Percentiles rank a stretch among this genome's conserved stretches.
Evolutionary conservation across 2,329 filamentous ascomycete species (phyloP).

Genomic region (Paecilomyces dactylethromorphus): DNA sequence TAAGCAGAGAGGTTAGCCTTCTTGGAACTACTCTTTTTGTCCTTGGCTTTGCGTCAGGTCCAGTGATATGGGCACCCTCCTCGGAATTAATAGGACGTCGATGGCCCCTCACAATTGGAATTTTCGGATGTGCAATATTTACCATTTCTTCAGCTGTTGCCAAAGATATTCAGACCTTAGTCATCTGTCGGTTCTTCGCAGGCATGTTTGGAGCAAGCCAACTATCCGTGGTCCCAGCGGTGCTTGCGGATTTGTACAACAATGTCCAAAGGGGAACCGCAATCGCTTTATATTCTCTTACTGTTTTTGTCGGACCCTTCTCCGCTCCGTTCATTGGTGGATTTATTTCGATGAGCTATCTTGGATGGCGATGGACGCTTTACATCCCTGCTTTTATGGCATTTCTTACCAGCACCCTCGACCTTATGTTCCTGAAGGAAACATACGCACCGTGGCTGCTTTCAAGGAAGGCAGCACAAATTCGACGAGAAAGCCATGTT

Average conservation of each 20-base stretch:
- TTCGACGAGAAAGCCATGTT: constrained; percentile 46
- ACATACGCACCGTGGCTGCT: constrained; percentile 49
- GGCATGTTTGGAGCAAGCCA: constrained; percentile 42
- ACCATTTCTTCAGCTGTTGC: constrained; percentile 39
- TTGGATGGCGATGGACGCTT: neutral
- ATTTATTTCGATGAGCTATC: constrained; percentile 42
- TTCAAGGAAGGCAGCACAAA: constrained; percentile 43
- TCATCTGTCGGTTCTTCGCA: constrained; percentile 42
- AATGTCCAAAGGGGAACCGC: constrained; percentile 33
- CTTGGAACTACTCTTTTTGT: constrained; percentile 46
- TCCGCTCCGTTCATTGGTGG: constrained; percentile 47
- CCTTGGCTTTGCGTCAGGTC: constrained; percentile 52
- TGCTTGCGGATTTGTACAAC: constrained; percentile 44
- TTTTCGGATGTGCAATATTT: constrained; percentile 39
- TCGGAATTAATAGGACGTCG: constrained; percentile 56
- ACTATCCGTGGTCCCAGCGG: constrained; percentile 38
- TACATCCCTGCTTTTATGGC: constrained; percentile 44
- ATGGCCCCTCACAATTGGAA: constrained; percentile 41
- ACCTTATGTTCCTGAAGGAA: constrained; percentile 41
- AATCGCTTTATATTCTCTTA: constrained; percentile 42
- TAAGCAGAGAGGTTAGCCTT: constrained; percentile 37
- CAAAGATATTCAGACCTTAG: constrained; percentile 35
- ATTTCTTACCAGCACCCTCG: constrained; percentile 31
- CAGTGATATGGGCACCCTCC: constrained; percentile 57
- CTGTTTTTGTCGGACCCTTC: constrained; percentile 44